Conservation (phyloP, 768 basidiomycete genomes). For the Steccherinum ochraceum region DNA sequence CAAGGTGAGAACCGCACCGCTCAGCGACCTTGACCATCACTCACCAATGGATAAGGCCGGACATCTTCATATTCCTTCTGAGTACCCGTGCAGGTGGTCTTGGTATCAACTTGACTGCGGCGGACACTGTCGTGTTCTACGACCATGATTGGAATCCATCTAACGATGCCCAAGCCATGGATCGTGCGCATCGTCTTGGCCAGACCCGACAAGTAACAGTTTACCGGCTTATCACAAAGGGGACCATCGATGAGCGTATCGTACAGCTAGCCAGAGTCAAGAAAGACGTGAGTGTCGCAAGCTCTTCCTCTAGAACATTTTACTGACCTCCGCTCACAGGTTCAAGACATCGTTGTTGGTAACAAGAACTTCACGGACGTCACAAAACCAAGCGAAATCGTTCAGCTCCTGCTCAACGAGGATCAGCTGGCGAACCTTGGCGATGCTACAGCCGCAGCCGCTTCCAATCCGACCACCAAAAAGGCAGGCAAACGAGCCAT, state of each 20-base stretch:
- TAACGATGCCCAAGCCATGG: constrained; percentile 98
- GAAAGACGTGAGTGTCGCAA: constrained; percentile 73
- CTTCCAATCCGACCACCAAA: constrained; percentile 24
- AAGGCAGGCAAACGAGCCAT: constrained; percentile 29
- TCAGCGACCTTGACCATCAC: too few species aligned
- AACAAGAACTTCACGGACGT: constrained; percentile 93
- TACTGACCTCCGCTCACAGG: constrained; percentile 38
- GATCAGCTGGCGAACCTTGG: constrained; percentile 80
- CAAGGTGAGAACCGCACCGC: constrained; percentile 59
- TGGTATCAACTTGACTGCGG: constrained; percentile 93
- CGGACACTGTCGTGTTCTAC: constrained; percentile 94
- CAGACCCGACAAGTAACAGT: constrained; percentile 97
- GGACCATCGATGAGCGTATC: constrained; percentile 96
- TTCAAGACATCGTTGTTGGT: constrained; percentile 98
- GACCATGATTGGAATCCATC: constrained; percentile 97
- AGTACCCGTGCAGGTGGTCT: constrained; percentile 95
- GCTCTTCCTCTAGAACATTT: constrained; percentile 6
- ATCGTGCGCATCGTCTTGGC: constrained; percentile 92
- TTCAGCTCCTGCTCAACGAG: constrained; percentile 89
- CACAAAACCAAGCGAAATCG: constrained; percentile 94
- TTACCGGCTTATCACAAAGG: constrained; percentile 88
- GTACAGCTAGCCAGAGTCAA: constrained; percentile 93
- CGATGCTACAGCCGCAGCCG: constrained; percentile 30
- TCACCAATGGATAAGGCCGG: too few species aligned
- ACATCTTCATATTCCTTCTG: constrained; percentile 84